Percentiles rank a stretch among this genome's conserved stretches.
These are phyloP conservation scores for Pichia californica DNA, from an alignment of 805 yeast genomes.

Conservation along the genomic window DNA sequence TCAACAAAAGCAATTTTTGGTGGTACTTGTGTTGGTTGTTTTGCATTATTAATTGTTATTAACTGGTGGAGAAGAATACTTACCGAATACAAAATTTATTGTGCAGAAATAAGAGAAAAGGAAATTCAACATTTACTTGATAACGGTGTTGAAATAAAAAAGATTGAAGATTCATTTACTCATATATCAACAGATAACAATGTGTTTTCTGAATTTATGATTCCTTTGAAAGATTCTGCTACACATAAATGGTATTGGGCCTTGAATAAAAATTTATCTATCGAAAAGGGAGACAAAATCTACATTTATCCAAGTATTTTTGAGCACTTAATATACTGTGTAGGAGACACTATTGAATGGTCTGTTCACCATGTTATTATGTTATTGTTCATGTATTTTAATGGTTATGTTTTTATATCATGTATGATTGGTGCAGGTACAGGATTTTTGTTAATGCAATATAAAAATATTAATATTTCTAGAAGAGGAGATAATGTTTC, in stretches of 20 bases:
- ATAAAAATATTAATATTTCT: slow-evolving; percentile 8
- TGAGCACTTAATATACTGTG: slow-evolving; percentile 12
- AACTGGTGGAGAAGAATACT: slow-evolving; percentile 18
- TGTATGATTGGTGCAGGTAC: slow-evolving; percentile 17
- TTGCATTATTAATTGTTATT: slow-evolving; percentile 10
- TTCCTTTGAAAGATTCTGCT: slow-evolving; percentile 11
- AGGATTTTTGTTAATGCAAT: slow-evolving; percentile 14
- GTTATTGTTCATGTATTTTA: slow-evolving; percentile 18
- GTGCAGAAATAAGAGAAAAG: slow-evolving; percentile 5
- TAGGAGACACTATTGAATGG: slow-evolving; percentile 18
- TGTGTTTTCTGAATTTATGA: slow-evolving; percentile 5
- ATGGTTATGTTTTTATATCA: slow-evolving; percentile 18
- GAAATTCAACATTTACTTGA: slow-evolving; percentile 8
- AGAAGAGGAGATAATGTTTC: slow-evolving; percentile 10
- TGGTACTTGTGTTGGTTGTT: slow-evolving; percentile 19
- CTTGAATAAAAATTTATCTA: slow-evolving; percentile 11
- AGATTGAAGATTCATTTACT: background rate
- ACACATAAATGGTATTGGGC: slow-evolving; percentile 15
- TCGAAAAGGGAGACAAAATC: slow-evolving; percentile 11
- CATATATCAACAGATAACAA: background rate
- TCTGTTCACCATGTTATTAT: slow-evolving; percentile 16
- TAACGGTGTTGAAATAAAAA: background rate
- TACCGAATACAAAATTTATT: slow-evolving; percentile 9
- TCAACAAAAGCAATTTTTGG: slow-evolving; percentile 14
- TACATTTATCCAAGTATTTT: slow-evolving; percentile 14